Evolutionary conservation across 2,329 filamentous ascomycete species (phyloP), one percentile per base, ranked within the genome.

Genomic region (Xylariaceae sp.): DNA sequence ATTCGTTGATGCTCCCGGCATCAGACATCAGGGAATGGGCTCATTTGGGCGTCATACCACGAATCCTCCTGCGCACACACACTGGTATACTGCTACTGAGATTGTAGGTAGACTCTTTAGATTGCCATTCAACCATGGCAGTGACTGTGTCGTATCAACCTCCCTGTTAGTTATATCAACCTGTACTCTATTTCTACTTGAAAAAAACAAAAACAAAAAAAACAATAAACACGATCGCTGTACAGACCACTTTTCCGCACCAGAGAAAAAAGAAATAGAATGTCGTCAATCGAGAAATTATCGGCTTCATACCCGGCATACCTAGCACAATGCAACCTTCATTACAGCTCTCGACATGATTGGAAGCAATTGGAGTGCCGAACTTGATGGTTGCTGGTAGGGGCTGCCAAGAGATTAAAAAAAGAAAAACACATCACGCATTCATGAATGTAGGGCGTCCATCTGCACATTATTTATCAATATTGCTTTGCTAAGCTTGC

Each of bases 101-200:
- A 57, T 53, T 51, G 43, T 57, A 57, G 50, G 34, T 57, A 59
- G 49, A 59, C 51, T 45, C 47, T 40, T 30, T 47, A 50, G 42
- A 54, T 37, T 52, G 49, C 45, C 44, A 51, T 51, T 50, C 12
- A 8, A 43, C 27, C 37, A 39, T 51, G 34, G 40, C 47, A 11
- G 49, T 53, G 42, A 34, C 39, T 45, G 29, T 29, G 29, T 32
- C 19, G 29, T 45, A n/a, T 31, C 29, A 5, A 12, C 29, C 29
- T 31, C 9, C 29, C 29, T 31, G 9, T 32, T n/a, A 19, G 19
- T 19, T 19, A 19, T 19, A 19, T 19, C 19, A 8, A 27, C 43
- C 29, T 32, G 29, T n/a, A 19, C 43, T n/a, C 43, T 45, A 40
- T 26, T 40, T 19, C 11, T 26, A 40, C n/a, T 5, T 19, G 12